Percentiles rank a stretch among this genome's conserved stretches.
Evolutionary conservation across 208 protist genomes (phyloP).

Genomic region (Leishmania martiniquensis): DNA sequence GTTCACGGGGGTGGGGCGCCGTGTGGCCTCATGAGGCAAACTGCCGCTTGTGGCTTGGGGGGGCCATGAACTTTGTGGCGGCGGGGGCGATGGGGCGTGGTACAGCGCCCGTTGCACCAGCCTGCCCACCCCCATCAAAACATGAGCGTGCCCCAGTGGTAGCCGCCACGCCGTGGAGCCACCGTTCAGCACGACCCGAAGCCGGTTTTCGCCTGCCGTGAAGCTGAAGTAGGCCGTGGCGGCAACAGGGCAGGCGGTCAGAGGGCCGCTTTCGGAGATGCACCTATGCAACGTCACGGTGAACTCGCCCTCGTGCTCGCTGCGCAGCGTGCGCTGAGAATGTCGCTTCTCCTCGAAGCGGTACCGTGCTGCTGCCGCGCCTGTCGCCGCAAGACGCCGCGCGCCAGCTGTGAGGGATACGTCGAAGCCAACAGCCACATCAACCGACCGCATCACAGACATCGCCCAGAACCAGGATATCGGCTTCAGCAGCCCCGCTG

Average conservation of each 20-base stretch:
- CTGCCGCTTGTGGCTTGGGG: neutral
- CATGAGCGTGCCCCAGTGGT: constrained; percentile 13
- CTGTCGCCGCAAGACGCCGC: constrained; percentile 7
- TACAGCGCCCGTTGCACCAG: neutral
- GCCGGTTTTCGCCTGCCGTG: neutral
- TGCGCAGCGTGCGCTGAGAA: constrained; percentile 4
- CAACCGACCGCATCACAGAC: neutral
- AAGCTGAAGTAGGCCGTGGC: constrained; percentile 2
- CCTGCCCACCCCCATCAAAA: neutral
- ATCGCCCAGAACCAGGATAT: neutral
- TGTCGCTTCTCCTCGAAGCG: constrained; percentile 11
- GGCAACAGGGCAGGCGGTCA: constrained; percentile 17
- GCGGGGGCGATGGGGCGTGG: no score
- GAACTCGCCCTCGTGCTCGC: constrained; percentile 19
- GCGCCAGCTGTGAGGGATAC: constrained; percentile 1
- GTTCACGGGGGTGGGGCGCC: neutral
- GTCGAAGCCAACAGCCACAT: constrained; percentile 20
- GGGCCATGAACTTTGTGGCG: neutral
- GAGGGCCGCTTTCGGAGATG: constrained; percentile 1
- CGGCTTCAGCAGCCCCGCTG: no score
- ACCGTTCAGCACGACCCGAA: constrained; percentile 2
- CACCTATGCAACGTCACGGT: constrained; percentile 14
- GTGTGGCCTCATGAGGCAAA: neutral
- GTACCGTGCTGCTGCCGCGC: constrained; percentile 12
- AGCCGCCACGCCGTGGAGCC: constrained; percentile 18